Evolutionary conservation across 2,329 filamentous ascomycete genomes (phyloP), one percentile per base, ranked within the genome.

Genomic region (Xylariaceae sp.): DNA sequence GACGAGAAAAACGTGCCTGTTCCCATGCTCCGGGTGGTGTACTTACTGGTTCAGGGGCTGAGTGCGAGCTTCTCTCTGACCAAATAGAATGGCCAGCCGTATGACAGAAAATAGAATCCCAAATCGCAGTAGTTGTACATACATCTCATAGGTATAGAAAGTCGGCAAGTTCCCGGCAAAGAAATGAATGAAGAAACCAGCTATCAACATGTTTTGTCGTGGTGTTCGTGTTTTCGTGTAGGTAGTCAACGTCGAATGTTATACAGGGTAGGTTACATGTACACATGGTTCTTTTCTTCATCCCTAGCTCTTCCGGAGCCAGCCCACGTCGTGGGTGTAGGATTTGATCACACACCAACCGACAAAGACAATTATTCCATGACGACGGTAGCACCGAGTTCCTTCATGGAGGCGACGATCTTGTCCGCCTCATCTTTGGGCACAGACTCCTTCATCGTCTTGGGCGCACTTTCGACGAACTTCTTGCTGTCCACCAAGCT

Each of bases 401-500:
- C 92, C 86, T 97, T 97, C 81, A 99, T 83, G 48, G 90, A 87
- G 76, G 90, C 90, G 61, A 99, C 86, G 72, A 99, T 97, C 88
- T 99, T 99, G 84, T 97, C 93, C 6, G 91, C 92, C 76, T 99
- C 95, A 73, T 99, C 94, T 85, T 99, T 99, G 65, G 93, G 89
- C 68, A 99, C 92, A 55, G 89, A 92, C 80, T 99, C 94, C 87
- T 97, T 97, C 90, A 99, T 90, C 76, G 90, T 80, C 88, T 99
- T 99, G 65, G 94, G 94, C 68, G 90, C 92, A 73, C 90, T 91
- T 83, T 99, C 94, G 67, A 99, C 94, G 72, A 99, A 99, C 82
- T 99, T 99, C 88, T 99, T 99, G 80, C 90, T 96, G 78, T 99
- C 94, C 68, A 99, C 95, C 80, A 99, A 83, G 75, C 90, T 95